Evolutionary conservation across 2,329 filamentous ascomycete genomes (phyloP), one percentile per base, ranked within the genome.

Genomic region (Cladophialophora chaetospira): DNA sequence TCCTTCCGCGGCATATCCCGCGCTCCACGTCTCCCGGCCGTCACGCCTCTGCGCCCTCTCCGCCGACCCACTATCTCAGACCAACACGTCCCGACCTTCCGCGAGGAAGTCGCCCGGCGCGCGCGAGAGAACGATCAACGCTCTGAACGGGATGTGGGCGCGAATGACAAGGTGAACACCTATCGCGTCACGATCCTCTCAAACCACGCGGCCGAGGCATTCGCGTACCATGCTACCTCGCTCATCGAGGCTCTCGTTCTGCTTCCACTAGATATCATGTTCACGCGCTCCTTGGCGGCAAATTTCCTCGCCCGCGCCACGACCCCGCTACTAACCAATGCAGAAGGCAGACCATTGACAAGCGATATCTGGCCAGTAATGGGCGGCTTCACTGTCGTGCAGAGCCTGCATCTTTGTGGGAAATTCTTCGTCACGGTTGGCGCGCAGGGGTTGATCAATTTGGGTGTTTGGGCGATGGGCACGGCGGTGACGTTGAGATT

Each of bases 11-110:
- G 58, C 19, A 58, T 64, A 19, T 46, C 58, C 15, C 53, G 60
- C 36, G 57, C 62, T 11, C 43, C 50, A n/a, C 62, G 55, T 29
- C 31, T 63, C 23, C 51, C 55, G 10, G 43, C 46, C 13, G 55
- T 54, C 9, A 49, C 47, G 10, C 60, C 49, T 15, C 9, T 40
- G 26, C 40, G 61, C 38, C 61, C 61, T 21, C 52, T 62, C 5
- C 59, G 64, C 15, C 61, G 63, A n/a, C 56, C 58, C 9, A 65
- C 63, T 23, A 61, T 65, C 25, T 48, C 61, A 21, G 58, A 61
- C 29, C 59, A 64, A 42, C 53, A 60, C 9, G 40, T 46, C 31
- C 45, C 38, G 5, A 40, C 60, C 1, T 44, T 43, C 6, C 33
- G 55, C 29, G 40, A 51, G 35, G 50, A 51, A 9, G n/a, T 58